A percentile compares a stretch with the other conserved stretches of the same genome.
Evolutionary conservation across 1,284 basidiomycete genomes (phyloP).

Genomic region (Boletellus deceptivus): DNA sequence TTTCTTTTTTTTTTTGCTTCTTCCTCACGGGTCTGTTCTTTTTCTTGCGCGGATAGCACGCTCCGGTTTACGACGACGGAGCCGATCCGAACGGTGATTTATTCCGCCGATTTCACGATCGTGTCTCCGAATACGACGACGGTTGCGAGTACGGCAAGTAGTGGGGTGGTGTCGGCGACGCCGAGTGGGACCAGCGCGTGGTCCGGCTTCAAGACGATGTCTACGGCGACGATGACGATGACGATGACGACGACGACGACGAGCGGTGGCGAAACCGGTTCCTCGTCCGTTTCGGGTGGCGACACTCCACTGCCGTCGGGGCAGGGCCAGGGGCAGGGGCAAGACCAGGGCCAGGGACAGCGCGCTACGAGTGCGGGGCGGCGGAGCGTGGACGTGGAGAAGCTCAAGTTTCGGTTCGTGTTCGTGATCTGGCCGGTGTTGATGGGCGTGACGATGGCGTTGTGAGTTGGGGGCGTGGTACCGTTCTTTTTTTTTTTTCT

Average conservation of each 20-base stretch:
- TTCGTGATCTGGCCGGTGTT: slow-evolving; percentile 59
- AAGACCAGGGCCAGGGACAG: slow-evolving; percentile 11
- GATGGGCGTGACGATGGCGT: slow-evolving; percentile 39
- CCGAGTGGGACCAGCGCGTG: not conserved
- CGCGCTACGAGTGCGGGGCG: slow-evolving; percentile 22
- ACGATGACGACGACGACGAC: not conserved
- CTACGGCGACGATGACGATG: not conserved
- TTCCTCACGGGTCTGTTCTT: too few species aligned
- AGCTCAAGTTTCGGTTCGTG: slow-evolving; percentile 49
- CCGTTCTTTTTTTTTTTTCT: not conserved
- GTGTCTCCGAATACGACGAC: slow-evolving; percentile 11
- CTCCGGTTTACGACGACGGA: slow-evolving; percentile 32
- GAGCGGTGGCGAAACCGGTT: too few species aligned
- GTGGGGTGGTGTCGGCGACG: slow-evolving; percentile 3
- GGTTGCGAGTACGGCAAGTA: not conserved
- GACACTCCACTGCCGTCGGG: slow-evolving; percentile 6
- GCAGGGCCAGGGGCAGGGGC: not conserved
- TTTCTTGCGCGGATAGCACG: slow-evolving; percentile 27
- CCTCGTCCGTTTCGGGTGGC: too few species aligned
- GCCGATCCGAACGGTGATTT: slow-evolving; percentile 27
- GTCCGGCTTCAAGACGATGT: slow-evolving; percentile 2
- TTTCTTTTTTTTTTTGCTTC: too few species aligned
- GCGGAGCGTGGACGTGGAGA: slow-evolving; percentile 39
- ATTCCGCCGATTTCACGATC: slow-evolving; percentile 41
- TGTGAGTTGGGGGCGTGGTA: slow-evolving; percentile 9